phyloP scores from a whole-genome alignment of 1,139 yeast species.

The Zhuliangozyma parablackwelliae region DNA sequence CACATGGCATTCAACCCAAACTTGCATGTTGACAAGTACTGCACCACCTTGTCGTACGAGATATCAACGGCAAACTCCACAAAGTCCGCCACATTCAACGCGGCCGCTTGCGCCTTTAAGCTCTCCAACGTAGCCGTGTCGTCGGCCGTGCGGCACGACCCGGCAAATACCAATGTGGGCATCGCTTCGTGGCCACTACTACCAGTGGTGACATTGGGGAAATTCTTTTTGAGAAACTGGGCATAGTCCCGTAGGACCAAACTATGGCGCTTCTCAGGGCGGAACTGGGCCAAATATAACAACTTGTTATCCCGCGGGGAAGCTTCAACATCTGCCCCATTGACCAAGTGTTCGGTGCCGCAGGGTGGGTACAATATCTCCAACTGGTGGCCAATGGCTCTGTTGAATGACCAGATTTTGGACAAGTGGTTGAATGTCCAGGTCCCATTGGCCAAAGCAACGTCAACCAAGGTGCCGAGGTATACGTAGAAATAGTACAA shows the following conservation, averaged over 20 bases:
- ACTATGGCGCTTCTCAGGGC: slow-evolving; percentile 90
- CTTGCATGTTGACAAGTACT: slow-evolving; percentile 53
- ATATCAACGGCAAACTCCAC: slow-evolving; percentile 76
- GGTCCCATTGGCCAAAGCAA: slow-evolving; percentile 77
- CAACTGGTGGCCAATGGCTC: slow-evolving; percentile 19
- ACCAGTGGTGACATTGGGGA: slow-evolving; percentile 5
- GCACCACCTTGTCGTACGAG: slow-evolving; percentile 58
- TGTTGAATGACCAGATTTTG: slow-evolving; percentile 51
- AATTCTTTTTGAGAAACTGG: slow-evolving; percentile 32
- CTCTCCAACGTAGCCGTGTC: slow-evolving; percentile 60
- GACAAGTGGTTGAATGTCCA: slow-evolving; percentile 84
- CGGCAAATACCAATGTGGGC: slow-evolving; percentile 67
- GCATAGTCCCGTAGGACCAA: slow-evolving; percentile 63
- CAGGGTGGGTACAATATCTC: slow-evolving; percentile 81
- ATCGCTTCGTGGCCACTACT: slow-evolving; percentile 9
- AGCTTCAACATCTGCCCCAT: slow-evolving; percentile 8
- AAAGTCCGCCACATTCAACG: slow-evolving; percentile 42
- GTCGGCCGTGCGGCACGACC: slow-evolving; percentile 70
- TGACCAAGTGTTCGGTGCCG: slow-evolving; percentile 49
- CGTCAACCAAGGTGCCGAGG: slow-evolving; percentile 63
- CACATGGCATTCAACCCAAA: slow-evolving; percentile 96
- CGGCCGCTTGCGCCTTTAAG: slow-evolving; percentile 43
- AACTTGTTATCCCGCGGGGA: slow-evolving; percentile 48
- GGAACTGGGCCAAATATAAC: slow-evolving; percentile 84
- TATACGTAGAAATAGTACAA: slow-evolving; percentile 60